Conservation (phyloP, 495 filamentous ascomycete species). For the Penicillium waksmanii region DNA sequence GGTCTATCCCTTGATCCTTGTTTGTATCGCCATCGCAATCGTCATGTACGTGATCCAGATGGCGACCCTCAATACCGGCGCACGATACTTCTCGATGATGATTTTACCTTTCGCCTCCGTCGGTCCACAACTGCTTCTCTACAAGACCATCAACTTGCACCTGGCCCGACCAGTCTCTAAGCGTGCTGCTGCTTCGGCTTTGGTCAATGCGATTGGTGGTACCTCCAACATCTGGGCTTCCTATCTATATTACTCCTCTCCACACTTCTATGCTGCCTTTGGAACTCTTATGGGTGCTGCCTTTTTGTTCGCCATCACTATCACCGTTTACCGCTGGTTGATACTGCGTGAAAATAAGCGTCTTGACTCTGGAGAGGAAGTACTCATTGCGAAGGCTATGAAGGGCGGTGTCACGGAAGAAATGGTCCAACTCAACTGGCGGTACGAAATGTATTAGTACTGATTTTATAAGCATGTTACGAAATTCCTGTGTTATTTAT, state of each 20-base stretch:
- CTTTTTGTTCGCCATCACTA: conserved; percentile 32
- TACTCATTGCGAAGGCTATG: conserved; percentile 35
- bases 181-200: conserved; percentile 33
- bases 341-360: conserved; percentile 39
- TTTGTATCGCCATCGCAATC: conserved; percentile 27
- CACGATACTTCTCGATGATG: conserved; percentile 37
- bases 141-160: conserved; percentile 37
- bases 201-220: conserved; percentile 40
- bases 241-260: conserved; percentile 40
- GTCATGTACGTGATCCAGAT: conserved; percentile 34
- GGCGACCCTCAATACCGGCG: conserved; percentile 27
- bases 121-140: conserved; percentile 34
- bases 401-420: conserved; percentile 45
- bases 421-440: conserved; percentile 43
- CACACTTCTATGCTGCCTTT: conserved; percentile 43
- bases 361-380: conserved; percentile 36
- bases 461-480: background rate
- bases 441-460: conserved; percentile 49
- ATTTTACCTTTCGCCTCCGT: conserved; percentile 36
- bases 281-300: conserved; percentile 39
- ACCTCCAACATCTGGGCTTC: conserved; percentile 45
- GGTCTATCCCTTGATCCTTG: conserved; percentile 28
- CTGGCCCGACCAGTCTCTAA: conserved; percentile 32
- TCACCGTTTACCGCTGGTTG: conserved; percentile 41
- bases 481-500: background rate